phyloP scores from a whole-genome alignment of 805 yeast genomes.

The Candida railenensis region DNA sequence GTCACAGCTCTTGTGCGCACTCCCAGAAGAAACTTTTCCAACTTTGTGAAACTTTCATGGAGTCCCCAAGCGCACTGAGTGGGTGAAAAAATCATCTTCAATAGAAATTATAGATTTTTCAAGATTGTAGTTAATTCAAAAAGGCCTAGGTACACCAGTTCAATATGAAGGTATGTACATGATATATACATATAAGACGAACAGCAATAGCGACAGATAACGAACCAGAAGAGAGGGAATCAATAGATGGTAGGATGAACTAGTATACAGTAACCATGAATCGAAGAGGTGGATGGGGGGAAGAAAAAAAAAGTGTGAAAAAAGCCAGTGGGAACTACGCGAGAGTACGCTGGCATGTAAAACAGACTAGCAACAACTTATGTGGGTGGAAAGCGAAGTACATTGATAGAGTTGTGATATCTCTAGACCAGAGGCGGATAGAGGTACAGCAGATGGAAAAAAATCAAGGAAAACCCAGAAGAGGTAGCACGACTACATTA shows the following conservation, averaged over 20 bases:
- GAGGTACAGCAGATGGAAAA: too few species aligned
- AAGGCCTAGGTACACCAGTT: slow-evolving; percentile 32
- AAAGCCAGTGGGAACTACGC: background rate
- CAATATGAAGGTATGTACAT: slow-evolving; percentile 46
- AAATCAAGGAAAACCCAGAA: too few species aligned
- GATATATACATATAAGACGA: background rate
- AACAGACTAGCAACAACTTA: background rate
- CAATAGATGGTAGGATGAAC: background rate
- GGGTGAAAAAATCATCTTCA: slow-evolving; percentile 7
- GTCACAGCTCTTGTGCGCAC: slow-evolving; percentile 11
- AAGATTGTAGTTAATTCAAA: slow-evolving; percentile 6
- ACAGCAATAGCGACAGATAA: background rate
- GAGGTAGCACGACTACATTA: too few species aligned
- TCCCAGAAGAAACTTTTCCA: slow-evolving; percentile 14
- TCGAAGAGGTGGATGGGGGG: background rate
- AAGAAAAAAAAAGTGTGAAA: background rate
- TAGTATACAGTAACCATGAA: too few species aligned
- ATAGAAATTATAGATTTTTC: slow-evolving; percentile 5
- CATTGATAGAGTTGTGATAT: too few species aligned
- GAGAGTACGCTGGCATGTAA: background rate
- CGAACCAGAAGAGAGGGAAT: background rate
- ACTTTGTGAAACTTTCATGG: slow-evolving; percentile 1
- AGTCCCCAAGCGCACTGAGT: slow-evolving; percentile 5
- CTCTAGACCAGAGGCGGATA: too few species aligned
- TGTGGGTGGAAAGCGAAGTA: background rate